Percentiles rank a stretch among this genome's conserved stretches.
phyloP scores from a whole-genome alignment of 78 protist genomes.

The Dictyostelium firmibasis region DNA sequence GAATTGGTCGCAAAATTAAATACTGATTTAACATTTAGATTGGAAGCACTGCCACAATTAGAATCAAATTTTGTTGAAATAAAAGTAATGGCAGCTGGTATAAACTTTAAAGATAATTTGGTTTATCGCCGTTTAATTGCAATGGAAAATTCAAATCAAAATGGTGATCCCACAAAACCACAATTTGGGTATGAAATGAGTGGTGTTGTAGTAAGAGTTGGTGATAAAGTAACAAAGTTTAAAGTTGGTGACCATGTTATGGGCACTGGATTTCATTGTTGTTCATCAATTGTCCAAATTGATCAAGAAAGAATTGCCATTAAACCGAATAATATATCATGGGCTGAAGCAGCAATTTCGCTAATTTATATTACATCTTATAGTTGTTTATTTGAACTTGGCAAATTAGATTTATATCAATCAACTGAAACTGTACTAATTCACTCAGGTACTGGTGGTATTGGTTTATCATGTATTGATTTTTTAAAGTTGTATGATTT shows the following conservation, averaged over 20 bases:
- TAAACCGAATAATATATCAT: neutral
- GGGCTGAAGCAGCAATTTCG: neutral
- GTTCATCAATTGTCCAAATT: neutral
- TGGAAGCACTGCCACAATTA: neutral
- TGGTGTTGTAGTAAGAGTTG: conserved; percentile 19
- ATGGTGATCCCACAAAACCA: neutral
- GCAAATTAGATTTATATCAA: neutral
- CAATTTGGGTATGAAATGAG: conserved; percentile 9
- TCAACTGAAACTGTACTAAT: neutral
- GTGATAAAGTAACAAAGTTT: too few relatives aligned
- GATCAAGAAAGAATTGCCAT: neutral
- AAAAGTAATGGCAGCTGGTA: conserved; percentile 36
- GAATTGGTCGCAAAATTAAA: neutral
- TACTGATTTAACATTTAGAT: neutral
- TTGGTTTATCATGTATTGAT: neutral
- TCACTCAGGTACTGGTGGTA: conserved; percentile 24
- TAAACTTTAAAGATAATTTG: conserved; percentile 49
- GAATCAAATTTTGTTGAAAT: neutral
- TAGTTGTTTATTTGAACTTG: neutral
- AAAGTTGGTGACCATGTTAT: too few relatives aligned
- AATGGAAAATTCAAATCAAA: neutral
- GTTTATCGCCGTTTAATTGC: neutral
- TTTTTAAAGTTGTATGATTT: neutral
- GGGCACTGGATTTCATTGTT: neutral
- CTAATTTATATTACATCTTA: neutral